Conservation (phyloP, 148 eudicot species). For the Diospyros kaki region DNA sequence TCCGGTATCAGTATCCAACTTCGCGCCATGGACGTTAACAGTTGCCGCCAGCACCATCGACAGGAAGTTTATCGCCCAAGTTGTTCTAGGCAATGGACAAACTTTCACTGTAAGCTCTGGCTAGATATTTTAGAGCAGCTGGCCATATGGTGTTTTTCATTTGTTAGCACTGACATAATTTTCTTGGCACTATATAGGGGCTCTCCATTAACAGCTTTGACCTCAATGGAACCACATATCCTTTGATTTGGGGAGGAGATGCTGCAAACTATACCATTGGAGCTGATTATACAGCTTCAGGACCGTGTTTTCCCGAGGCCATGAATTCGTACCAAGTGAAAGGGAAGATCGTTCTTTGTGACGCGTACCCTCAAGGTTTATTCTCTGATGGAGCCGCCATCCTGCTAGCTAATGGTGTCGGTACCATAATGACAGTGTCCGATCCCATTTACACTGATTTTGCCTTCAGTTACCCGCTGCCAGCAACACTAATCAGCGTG, state of each 20-base stretch:
- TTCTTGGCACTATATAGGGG: constrained; percentile 5
- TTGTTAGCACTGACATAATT: too few relatives aligned
- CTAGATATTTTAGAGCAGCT: not conserved
- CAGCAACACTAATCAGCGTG: not conserved
- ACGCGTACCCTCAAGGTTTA: not conserved
- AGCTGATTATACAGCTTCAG: not conserved
- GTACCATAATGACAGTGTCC: not conserved
- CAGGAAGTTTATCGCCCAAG: constrained; percentile 3
- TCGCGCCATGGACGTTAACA: constrained; percentile 11
- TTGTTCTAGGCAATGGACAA: constrained; percentile 9
- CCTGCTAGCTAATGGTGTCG: constrained; percentile 1
- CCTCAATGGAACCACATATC: not conserved
- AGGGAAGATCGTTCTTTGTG: constrained; percentile 4
- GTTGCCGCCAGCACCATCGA: constrained; percentile 10
- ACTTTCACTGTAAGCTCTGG: not conserved
- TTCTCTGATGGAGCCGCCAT: not conserved
- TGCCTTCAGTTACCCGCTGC: constrained; percentile 4
- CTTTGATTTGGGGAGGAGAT: constrained; percentile 8
- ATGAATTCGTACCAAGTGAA: constrained; percentile 6
- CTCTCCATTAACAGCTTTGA: constrained; percentile 6
- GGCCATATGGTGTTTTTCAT: not conserved
- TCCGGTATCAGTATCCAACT: not conserved
- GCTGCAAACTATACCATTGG: constrained; percentile 3
- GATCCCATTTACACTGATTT: not conserved
- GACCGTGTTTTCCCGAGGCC: not conserved